Conservation (phyloP, 805 yeast species). For the Schwanniomyces yamadae region DNA sequence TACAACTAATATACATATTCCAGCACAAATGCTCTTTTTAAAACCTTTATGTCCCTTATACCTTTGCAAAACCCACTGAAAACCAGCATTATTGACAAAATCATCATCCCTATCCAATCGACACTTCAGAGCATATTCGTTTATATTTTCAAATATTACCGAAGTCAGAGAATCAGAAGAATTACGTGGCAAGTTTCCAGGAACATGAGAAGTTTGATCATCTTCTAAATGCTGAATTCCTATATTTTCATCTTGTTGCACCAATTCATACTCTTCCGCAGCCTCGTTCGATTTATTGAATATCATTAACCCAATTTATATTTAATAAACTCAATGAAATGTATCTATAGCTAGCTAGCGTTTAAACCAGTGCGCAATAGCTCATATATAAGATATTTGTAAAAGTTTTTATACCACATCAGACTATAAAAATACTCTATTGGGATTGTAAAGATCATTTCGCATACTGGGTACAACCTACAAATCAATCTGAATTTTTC, state of each 20-base stretch:
- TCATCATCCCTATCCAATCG: slow-evolving; percentile 13
- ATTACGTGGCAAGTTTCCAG: background rate
- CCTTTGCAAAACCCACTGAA: slow-evolving; percentile 19
- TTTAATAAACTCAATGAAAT: too few species aligned
- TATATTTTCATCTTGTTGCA: slow-evolving; percentile 10
- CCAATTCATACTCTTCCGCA: slow-evolving; percentile 20
- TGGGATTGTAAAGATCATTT: too few species aligned
- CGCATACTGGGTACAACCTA: too few species aligned
- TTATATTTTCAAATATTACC: slow-evolving; percentile 28
- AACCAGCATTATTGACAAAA: slow-evolving; percentile 21
- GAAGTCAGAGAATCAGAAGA: slow-evolving; percentile 24
- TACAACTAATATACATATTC: slow-evolving; percentile 4
- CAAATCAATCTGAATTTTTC: too few species aligned
- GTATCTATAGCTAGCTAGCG: too few species aligned
- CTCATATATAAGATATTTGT: too few species aligned
- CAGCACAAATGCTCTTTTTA: slow-evolving; percentile 2
- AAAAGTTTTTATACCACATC: too few species aligned
- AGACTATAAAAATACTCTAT: too few species aligned
- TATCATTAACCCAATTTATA: too few species aligned
- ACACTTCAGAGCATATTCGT: slow-evolving; percentile 11
- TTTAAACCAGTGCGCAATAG: too few species aligned
- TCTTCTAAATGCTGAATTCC: background rate
- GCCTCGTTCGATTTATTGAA: slow-evolving; percentile 4
- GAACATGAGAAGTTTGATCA: background rate
- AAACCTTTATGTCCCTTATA: slow-evolving; percentile 14